Evolutionary conservation across 805 yeast species (phyloP), one percentile per base, ranked within the genome.

Genomic region (Schwanniomyces occidentalis): DNA sequence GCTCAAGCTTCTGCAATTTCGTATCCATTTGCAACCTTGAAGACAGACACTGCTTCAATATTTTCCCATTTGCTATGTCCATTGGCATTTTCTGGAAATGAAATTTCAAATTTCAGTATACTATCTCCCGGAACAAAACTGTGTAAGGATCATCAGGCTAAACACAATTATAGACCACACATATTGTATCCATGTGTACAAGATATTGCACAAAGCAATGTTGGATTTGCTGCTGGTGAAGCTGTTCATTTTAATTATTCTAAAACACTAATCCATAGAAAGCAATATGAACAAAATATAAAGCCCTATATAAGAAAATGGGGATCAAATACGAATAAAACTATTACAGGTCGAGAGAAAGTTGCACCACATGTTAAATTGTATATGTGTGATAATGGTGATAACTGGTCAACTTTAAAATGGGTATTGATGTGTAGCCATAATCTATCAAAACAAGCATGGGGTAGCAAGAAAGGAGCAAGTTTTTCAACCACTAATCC

Each of bases 391-490:
- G 72, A 65, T 35, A 71, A 81, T 8, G 71, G 71, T 4, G 78
- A 77, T 44, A 48, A 68, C 32, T 76, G 72, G 55, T 46, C 58
- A 22, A 60, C 75, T 2, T 52, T 84, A 4, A 71, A 75, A 32
- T 87, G 95, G 95, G 71, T 80, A 13, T 54, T 84, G 24, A 65
- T 84, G 51, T 84, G 93, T 0, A 81, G 89, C 30, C 84, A 87
- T 20, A 87, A 87, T 50, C 49, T 85, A 25, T 81, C 90, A 20
- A 76, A 76, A 35, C 83, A 78, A 40, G 95, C 95, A 1, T 87
- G 95, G 95, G 95, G 95, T 61, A 51, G 29, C 26, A 35, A 21
- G 39, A 49, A 36, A 43, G 40, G 8, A 24, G 33, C n/a, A 20
- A n/a, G 34, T 13, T 30, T 30, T 15, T 32, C 34, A 16, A 33